Evolutionary conservation across 768 basidiomycete species (phyloP).

Genomic region (Royoungia palumana): DNA sequence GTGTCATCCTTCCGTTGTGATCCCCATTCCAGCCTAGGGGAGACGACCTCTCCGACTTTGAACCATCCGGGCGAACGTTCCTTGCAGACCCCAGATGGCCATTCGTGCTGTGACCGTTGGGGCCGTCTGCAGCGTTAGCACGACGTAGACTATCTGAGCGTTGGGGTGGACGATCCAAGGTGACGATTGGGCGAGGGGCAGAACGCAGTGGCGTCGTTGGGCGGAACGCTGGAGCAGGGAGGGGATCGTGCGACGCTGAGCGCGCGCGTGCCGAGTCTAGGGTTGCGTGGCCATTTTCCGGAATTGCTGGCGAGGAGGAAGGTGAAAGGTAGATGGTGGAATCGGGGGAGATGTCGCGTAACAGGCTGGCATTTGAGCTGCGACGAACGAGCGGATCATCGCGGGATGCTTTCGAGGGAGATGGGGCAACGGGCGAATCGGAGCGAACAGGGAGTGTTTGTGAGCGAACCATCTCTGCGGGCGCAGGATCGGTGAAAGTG

Average conservation of each 20-base stretch:
- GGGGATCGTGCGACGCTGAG: constrained; percentile 34
- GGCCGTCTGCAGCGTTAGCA: constrained; percentile 6
- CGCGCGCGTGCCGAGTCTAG: constrained; percentile 41
- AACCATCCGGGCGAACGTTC: constrained; percentile 17
- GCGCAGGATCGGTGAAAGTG: constrained; percentile 8
- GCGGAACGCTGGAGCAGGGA: neutral
- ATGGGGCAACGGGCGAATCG: constrained; percentile 23
- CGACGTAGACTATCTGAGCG: constrained; percentile 32
- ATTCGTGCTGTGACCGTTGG: neutral
- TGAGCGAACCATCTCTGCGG: constrained; percentile 30
- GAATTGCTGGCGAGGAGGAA: constrained; percentile 36
- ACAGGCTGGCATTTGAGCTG: constrained; percentile 23
- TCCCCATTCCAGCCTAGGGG: constrained; percentile 21
- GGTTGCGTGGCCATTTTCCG: constrained; percentile 32
- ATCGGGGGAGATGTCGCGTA: constrained; percentile 27
- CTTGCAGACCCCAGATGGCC: constrained; percentile 6
- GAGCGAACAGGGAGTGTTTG: constrained; percentile 26
- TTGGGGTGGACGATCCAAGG: constrained; percentile 35
- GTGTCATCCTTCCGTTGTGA: constrained; percentile 23
- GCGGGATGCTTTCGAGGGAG: constrained; percentile 14
- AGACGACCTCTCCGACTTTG: constrained; percentile 19
- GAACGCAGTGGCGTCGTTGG: constrained; percentile 17
- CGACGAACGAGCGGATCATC: constrained; percentile 17
- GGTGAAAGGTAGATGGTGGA: constrained; percentile 35
- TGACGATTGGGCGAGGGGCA: constrained; percentile 25